A percentile compares a stretch with the other conserved stretches of the same genome.
These are phyloP conservation scores for Neoconidiobolus thromboides DNA, from an alignment of 371 early-diverging fungal species.

Conservation along the genomic window DNA sequence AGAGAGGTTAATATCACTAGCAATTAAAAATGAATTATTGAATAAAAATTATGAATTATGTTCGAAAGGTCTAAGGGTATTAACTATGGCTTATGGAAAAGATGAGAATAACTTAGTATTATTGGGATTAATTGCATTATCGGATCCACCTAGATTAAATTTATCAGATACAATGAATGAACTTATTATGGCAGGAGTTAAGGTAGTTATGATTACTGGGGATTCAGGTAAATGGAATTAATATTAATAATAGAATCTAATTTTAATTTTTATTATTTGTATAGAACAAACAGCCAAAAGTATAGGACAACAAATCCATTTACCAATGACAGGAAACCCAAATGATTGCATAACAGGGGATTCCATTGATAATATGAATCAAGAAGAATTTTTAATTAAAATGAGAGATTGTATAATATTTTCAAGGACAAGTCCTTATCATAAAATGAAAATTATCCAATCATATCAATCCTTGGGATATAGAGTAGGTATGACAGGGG, in stretches of 20 bases:
- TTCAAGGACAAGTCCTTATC: slow-evolving; percentile 80
- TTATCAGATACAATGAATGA: slow-evolving; percentile 39
- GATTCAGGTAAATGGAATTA: slow-evolving; percentile 41
- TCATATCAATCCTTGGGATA: slow-evolving; percentile 49
- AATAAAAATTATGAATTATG: slow-evolving; percentile 50
- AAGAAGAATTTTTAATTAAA: slow-evolving; percentile 34
- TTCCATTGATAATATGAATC: slow-evolving; percentile 46
- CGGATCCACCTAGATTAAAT: slow-evolving; percentile 67
- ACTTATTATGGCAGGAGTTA: slow-evolving; percentile 50
- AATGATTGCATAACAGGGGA: slow-evolving; percentile 41
- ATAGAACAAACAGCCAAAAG: slow-evolving; percentile 53
- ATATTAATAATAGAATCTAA: not conserved
- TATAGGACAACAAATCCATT: slow-evolving; percentile 58
- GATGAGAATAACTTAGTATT: slow-evolving; percentile 33
- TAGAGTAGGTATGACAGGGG: slow-evolving; percentile 85
- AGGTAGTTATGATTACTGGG: slow-evolving; percentile 79
- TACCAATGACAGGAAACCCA: slow-evolving; percentile 29
- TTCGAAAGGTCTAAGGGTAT: slow-evolving; percentile 64
- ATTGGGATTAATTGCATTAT: slow-evolving; percentile 66
- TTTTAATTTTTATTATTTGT: not conserved
- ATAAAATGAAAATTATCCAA: slow-evolving; percentile 71
- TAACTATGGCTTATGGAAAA: slow-evolving; percentile 46
- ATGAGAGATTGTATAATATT: slow-evolving; percentile 47
- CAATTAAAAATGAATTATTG: slow-evolving; percentile 14
- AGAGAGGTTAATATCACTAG: slow-evolving; percentile 13